These are phyloP conservation scores for Ramularia endophylla DNA, from an alignment of 2,329 filamentous ascomycete genomes.

Conservation along the genomic window DNA sequence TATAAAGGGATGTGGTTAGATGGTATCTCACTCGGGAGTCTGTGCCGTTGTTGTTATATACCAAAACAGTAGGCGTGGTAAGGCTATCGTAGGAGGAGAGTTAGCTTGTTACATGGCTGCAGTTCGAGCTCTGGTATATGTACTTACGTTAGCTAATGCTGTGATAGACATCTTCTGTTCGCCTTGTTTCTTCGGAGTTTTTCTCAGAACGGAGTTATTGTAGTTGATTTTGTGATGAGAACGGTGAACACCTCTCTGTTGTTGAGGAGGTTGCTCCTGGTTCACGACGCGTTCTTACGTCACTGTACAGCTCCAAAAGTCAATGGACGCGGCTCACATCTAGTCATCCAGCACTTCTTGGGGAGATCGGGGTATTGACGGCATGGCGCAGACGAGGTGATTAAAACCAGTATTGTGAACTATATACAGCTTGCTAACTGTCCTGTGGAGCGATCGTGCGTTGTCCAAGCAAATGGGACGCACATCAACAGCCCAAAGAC, in stretches of 20 bases:
- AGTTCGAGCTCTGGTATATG: not conserved
- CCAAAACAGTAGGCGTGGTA: conserved; percentile 17
- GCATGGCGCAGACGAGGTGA: too few species aligned
- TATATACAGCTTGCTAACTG: conserved; percentile 3
- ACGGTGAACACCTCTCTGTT: conserved; percentile 2
- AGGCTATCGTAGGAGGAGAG: conserved; percentile 13
- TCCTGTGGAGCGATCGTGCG: conserved; percentile 11
- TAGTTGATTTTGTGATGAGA: too few species aligned
- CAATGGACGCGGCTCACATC: too few species aligned
- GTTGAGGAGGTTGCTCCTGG: too few species aligned
- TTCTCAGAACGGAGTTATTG: too few species aligned
- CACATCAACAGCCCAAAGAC: conserved; percentile 3
- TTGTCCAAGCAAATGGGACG: conserved; percentile 12
- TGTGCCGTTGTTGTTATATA: too few species aligned
- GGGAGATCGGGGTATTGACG: too few species aligned
- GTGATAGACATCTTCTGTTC: conserved; percentile 1
- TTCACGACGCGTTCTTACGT: too few species aligned
- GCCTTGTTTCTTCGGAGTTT: conserved; percentile 1
- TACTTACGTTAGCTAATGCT: conserved; percentile 5
- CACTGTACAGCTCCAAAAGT: conserved; percentile 5
- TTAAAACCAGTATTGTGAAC: conserved; percentile 3
- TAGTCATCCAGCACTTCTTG: too few species aligned
- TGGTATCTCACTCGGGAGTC: too few species aligned
- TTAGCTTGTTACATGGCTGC: conserved; percentile 2
- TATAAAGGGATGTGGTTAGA: too few species aligned